A percentile compares a stretch with the other conserved stretches of the same genome.
Evolutionary conservation across 2,329 filamentous ascomycete species (phyloP).

Genomic region (Ramularia endophylla): DNA sequence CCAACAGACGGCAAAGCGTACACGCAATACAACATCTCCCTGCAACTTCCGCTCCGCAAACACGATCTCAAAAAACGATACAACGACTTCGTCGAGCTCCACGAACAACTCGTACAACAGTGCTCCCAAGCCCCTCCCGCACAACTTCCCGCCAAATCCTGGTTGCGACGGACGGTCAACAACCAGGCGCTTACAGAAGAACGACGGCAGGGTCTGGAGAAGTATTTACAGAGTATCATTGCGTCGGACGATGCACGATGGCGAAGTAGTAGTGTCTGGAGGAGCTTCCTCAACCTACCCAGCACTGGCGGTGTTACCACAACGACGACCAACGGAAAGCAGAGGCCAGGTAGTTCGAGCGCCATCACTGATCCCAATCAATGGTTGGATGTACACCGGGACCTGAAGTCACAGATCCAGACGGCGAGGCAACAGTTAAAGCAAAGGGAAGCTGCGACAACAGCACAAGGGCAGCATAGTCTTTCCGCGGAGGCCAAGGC

Average conservation of each 20-base stretch:
- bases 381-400: slow-evolving; percentile 71
- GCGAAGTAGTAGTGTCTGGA: slow-evolving; percentile 68
- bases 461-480: slow-evolving; percentile 55
- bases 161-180: slow-evolving; percentile 67
- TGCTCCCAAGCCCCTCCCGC: slow-evolving; percentile 60
- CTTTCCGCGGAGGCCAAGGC: slow-evolving; percentile 65
- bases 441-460: slow-evolving; percentile 57
- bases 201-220: slow-evolving; percentile 62
- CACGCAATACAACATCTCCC: slow-evolving; percentile 71
- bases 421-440: slow-evolving; percentile 62
- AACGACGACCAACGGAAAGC: slow-evolving; percentile 4
- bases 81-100: slow-evolving; percentile 67
- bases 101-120: slow-evolving; percentile 55
- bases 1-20: slow-evolving; percentile 56
- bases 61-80: slow-evolving; percentile 76
- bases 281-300: slow-evolving; percentile 66
- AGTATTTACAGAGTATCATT: slow-evolving; percentile 66
- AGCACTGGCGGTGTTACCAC: slow-evolving; percentile 40
- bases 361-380: slow-evolving; percentile 48
- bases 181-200: slow-evolving; percentile 65
- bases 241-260: slow-evolving; percentile 68
- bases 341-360: slow-evolving; percentile 13
- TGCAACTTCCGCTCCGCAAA: slow-evolving; percentile 69
- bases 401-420: slow-evolving; percentile 66
- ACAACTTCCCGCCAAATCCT: slow-evolving; percentile 66